A percentile compares a stretch with the other conserved stretches of the same genome.
Evolutionary conservation across 306 rosid genomes (phyloP).

Genomic region (Mimosa bimucronata): DNA sequence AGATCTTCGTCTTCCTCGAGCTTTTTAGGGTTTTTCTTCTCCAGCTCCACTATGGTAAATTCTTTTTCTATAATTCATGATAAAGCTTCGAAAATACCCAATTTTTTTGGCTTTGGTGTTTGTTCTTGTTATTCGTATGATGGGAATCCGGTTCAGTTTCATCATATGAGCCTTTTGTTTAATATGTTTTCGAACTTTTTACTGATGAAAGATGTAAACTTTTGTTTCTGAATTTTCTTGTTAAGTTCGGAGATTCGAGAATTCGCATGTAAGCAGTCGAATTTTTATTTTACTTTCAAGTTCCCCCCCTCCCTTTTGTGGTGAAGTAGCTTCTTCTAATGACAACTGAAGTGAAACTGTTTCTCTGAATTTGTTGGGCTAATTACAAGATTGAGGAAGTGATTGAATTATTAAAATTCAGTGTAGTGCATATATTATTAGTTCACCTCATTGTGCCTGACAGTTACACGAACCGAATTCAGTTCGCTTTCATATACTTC

Average conservation of each 20-base stretch:
- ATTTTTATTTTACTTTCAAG: background rate
- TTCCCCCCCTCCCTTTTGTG: background rate
- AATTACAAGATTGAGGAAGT: background rate
- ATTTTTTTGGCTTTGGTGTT: background rate
- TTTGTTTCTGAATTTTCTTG: background rate
- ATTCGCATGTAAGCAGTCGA: background rate
- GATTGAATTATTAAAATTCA: background rate
- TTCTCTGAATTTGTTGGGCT: background rate
- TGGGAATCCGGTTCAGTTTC: background rate
- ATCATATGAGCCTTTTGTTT: background rate
- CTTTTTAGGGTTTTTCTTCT: constrained; percentile 6
- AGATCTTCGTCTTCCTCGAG: background rate
- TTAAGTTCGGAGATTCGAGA: background rate
- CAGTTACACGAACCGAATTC: background rate
- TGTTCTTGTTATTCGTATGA: background rate
- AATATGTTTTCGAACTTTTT: background rate
- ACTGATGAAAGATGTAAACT: background rate
- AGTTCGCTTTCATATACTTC: background rate
- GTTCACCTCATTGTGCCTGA: background rate
- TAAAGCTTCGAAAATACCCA: background rate
- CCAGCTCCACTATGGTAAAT: constrained; percentile 11
- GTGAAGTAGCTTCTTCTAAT: background rate
- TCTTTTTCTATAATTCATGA: background rate
- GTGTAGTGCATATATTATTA: background rate
- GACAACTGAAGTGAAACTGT: background rate